phyloP scores from a whole-genome alignment of 1,284 basidiomycete genomes.

The Tremellales sp. region DNA sequence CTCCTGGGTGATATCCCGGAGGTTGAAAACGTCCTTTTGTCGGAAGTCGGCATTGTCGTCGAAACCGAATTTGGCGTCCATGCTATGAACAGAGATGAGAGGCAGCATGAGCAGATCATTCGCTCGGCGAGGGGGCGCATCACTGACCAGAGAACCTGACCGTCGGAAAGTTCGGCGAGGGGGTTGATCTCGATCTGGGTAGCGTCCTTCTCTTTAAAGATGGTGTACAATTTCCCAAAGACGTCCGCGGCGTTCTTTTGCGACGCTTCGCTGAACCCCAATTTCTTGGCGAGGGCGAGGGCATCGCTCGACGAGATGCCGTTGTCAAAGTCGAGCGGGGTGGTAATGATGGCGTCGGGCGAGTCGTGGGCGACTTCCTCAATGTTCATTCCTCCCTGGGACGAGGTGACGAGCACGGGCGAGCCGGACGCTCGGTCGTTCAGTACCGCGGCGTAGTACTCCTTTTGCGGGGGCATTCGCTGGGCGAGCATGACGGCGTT shows the following conservation, averaged over 20 bases:
- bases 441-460: slow-evolving; percentile 96
- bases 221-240: slow-evolving; percentile 90
- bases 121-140: slow-evolving; percentile 2
- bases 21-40: slow-evolving; percentile 82
- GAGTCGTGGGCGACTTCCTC: slow-evolving; percentile 99
- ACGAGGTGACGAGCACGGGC: slow-evolving; percentile 89
- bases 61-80: slow-evolving; percentile 99
- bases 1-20: slow-evolving; percentile 92
- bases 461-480: slow-evolving; percentile 86
- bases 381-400: slow-evolving; percentile 96
- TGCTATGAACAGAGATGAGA: slow-evolving; percentile 55
- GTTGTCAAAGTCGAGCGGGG: slow-evolving; percentile 81
- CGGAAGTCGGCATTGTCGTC: slow-evolving; percentile 99
- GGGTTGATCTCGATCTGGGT: slow-evolving; percentile 99
- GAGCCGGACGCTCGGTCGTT: slow-evolving; percentile 89
- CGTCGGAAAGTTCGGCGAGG: slow-evolving; percentile 90
- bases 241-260: slow-evolving; percentile 84
- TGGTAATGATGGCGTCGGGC: slow-evolving; percentile 93
- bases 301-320: slow-evolving; percentile 75
- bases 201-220: slow-evolving; percentile 99
- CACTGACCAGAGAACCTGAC: slow-evolving; percentile 83
- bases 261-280: slow-evolving; percentile 78
- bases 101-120: background rate
- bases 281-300: slow-evolving; percentile 75
- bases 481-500: slow-evolving; percentile 99